These are phyloP conservation scores for Corchorus olitorius DNA, from an alignment of 345 rosid species.

Conservation along the genomic window DNA sequence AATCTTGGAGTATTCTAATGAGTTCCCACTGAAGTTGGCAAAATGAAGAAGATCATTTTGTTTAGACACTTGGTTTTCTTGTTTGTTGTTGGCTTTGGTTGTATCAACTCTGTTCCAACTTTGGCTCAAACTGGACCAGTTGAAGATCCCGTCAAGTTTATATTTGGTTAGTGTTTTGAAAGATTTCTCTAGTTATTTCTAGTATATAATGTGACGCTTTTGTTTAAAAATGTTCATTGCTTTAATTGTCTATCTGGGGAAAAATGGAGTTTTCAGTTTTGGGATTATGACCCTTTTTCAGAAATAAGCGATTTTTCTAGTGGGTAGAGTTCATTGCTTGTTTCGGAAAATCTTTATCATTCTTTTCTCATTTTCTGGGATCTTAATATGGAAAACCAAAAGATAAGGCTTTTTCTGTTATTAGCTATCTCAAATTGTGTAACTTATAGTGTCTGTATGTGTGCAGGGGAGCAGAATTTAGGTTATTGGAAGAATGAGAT, in stretches of 20 bases:
- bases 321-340: not conserved
- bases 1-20: constrained; percentile 27
- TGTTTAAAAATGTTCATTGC: not conserved
- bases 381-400: not conserved
- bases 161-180: constrained; percentile 49
- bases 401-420: not conserved
- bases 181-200: not conserved
- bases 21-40: not conserved
- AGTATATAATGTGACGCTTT: constrained; percentile 3
- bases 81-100: constrained; percentile 24
- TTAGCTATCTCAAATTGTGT: not conserved
- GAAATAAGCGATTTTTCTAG: not conserved
- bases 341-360: not conserved
- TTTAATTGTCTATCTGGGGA: not conserved
- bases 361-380: not conserved
- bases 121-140: constrained; percentile 26
- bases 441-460: not conserved
- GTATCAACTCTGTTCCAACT: constrained; percentile 32
- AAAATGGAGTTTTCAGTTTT: constrained; percentile 10
- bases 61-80: constrained; percentile 21
- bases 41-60: constrained; percentile 26
- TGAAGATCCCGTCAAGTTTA: constrained; percentile 54
- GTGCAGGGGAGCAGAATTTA: constrained; percentile 52
- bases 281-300: constrained; percentile 12
- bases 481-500: constrained; percentile 63